phyloP scores from a whole-genome alignment of 768 basidiomycete genomes.

The Chlorophyllum brunneum region DNA sequence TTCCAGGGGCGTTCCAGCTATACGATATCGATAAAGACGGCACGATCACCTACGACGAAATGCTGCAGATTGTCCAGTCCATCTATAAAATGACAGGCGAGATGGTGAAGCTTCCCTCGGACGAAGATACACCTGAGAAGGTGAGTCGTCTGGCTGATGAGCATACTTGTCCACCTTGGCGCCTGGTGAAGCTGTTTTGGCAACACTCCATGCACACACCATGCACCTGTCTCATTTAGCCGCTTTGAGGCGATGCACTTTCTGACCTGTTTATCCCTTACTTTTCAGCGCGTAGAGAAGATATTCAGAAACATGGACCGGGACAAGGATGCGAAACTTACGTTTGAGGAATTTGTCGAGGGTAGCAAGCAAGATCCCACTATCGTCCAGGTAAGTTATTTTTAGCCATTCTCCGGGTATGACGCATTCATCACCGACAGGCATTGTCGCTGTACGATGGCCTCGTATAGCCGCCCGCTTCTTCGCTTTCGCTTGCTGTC shows the following conservation, averaged over 20 bases:
- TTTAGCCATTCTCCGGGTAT: slow-evolving; percentile 12
- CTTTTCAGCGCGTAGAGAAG: slow-evolving; percentile 88
- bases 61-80: slow-evolving; percentile 95
- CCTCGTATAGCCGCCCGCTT: slow-evolving; percentile 54
- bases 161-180: too few species aligned
- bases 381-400: slow-evolving; percentile 81
- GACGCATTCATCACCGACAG: slow-evolving; percentile 34
- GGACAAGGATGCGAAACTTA: slow-evolving; percentile 89
- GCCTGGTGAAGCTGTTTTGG: not conserved
- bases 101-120: slow-evolving; percentile 97
- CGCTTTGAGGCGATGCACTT: slow-evolving; percentile 8
- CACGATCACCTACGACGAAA: slow-evolving; percentile 96
- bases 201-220: not conserved
- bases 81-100: slow-evolving; percentile 99
- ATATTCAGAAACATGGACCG: slow-evolving; percentile 98
- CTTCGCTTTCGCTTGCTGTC: not conserved
- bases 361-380: slow-evolving; percentile 99
- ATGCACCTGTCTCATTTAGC: not conserved
- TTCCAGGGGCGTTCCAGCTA: slow-evolving; percentile 95
- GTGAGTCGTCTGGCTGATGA: slow-evolving; percentile 42
- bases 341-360: slow-evolving; percentile 96
- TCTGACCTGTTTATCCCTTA: slow-evolving; percentile 14
- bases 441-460: slow-evolving; percentile 95
- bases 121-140: slow-evolving; percentile 99
- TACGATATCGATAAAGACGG: slow-evolving; percentile 99